Base-by-base conservation (phyloP, 208 protist genomes). In the Trypanosoma rangeli region DNA sequence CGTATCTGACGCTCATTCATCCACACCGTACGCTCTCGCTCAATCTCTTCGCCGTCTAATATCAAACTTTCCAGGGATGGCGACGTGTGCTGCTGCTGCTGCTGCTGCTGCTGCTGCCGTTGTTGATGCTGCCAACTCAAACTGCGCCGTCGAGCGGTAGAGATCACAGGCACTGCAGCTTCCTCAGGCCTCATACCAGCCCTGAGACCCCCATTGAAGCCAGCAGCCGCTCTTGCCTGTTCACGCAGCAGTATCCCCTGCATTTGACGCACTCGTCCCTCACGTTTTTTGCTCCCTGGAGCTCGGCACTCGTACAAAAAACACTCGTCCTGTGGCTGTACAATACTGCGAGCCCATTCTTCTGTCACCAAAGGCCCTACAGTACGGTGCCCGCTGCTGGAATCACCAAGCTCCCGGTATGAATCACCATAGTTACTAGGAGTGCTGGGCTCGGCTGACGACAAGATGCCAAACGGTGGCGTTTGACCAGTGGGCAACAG, bases 311-410 rank as follows among this genome's bases (percentile, higher is more conserved):
- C 74, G 73, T 93, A 94, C 31, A 94, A 74, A 28, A 90, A 68
- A 33, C 84, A 76, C 72, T 95, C 86, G 57, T 95, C 89, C 13
- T 80, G 85, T 8, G 79, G 80, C 52, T 83, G 80, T n/a, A 95
- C 73, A 50, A 95, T 76, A 64, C 78, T 89, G 5, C 86, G 84
- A 4, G 89, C 67, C 89, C 89, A 95, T 66, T 76, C 81, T 69
- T 90, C 89, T 29, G 85, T 90, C 20, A 95, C 73, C 20, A 91
- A 75, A 10, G 86, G 89, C 1, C 81, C 77, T 31, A 33, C 24
- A 15, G 50, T n/a, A 31, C 44, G 70, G 7, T 22, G 20, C 5
- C 31, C 31, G 42, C 54, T 63, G 1, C 33, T 12, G 1, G 62
- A 64, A 8, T n/a, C 37, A 69, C 55, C 64, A 20, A 37, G 5